A percentile compares a stretch with the other conserved stretches of the same genome.
Conservation (phyloP, 2,329 filamentous ascomycete genomes). For the Triangularia verruculosa region DNA sequence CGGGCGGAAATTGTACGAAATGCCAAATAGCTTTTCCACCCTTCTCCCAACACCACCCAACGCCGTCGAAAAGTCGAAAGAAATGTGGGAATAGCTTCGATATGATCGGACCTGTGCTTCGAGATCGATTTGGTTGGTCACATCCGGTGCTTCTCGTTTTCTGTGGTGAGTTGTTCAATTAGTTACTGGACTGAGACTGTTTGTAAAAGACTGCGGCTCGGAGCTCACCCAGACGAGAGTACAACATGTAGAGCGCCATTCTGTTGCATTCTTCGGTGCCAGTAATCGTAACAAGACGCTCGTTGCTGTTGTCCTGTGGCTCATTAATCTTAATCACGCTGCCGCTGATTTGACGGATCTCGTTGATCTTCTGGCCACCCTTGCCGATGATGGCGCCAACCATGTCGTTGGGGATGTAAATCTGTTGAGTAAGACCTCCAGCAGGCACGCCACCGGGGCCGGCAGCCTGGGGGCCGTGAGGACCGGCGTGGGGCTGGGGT, state of each 20-base stretch:
- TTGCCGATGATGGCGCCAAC: constrained; percentile 99
- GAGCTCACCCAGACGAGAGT: constrained; percentile 83
- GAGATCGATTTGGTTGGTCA: constrained; percentile 34
- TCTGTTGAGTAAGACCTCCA: constrained; percentile 91
- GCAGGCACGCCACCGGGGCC: constrained; percentile 59
- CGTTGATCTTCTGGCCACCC: constrained; percentile 98
- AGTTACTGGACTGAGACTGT: constrained; percentile 6
- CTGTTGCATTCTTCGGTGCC: constrained; percentile 98
- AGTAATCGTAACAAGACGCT: constrained; percentile 94
- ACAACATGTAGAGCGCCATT: constrained; percentile 99
- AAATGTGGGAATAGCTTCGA: constrained; percentile 5
- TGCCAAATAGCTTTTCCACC: constrained; percentile 5
- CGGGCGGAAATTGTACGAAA: not conserved
- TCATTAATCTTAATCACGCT: constrained; percentile 99
- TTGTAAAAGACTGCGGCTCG: constrained; percentile 25
- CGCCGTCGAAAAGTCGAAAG: constrained; percentile 2
- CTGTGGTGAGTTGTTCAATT: constrained; percentile 40
- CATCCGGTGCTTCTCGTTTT: constrained; percentile 74
- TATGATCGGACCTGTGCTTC: constrained; percentile 3
- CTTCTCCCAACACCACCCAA: not conserved
- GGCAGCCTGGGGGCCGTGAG: constrained; percentile 71
- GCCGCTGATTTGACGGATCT: constrained; percentile 93
- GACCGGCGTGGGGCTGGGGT: constrained; percentile 59
- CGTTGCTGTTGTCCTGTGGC: constrained; percentile 97
- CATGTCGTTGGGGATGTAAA: constrained; percentile 99